Evolutionary conservation across 371 early-diverging fungal species (phyloP).

Genomic region (Capniomyces stellatus): DNA sequence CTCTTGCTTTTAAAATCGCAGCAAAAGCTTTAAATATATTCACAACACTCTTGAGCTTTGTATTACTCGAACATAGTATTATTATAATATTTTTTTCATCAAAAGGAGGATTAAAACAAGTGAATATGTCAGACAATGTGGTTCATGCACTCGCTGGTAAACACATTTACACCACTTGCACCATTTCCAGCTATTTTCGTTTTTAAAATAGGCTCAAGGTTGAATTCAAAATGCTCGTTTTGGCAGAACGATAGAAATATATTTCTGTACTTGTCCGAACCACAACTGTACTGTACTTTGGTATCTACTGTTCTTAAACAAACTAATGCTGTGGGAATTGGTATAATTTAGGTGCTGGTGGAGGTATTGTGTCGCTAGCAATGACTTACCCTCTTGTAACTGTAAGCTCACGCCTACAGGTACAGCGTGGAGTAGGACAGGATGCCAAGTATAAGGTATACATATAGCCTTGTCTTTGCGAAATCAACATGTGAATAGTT

Average conservation of each 20-base stretch:
- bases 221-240: not conserved
- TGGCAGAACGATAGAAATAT: not conserved
- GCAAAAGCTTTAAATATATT: no score
- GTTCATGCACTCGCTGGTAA: constrained; percentile 77
- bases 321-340: no score
- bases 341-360: constrained; percentile 71
- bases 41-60: no score
- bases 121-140: constrained; percentile 73
- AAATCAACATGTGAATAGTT: not conserved
- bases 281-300: not conserved
- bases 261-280: not conserved
- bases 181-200: not conserved
- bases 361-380: constrained; percentile 85
- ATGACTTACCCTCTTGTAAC: constrained; percentile 90
- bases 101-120: not conserved
- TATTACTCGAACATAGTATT: no score
- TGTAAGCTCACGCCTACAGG: constrained; percentile 74
- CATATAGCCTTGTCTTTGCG: not conserved
- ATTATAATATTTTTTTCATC: no score
- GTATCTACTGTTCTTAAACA: not conserved
- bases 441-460: constrained; percentile 44
- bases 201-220: no score
- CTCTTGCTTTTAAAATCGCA: no score
- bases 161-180: not conserved
- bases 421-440: constrained; percentile 46